Evolutionary conservation across 2,329 filamentous ascomycete genomes (phyloP).

Genomic region (Sporothrix luriei): DNA sequence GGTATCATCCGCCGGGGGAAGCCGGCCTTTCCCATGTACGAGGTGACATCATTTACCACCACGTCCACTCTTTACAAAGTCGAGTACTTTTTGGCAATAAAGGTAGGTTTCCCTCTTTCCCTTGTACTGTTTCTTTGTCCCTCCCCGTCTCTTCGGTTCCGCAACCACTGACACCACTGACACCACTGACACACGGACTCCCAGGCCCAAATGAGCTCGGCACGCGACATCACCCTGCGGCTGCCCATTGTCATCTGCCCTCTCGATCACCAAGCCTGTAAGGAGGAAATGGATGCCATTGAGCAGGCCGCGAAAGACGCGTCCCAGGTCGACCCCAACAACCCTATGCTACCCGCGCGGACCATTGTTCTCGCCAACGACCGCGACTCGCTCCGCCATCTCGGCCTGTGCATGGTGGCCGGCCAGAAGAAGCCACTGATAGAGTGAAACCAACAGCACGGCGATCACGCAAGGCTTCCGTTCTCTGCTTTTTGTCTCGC

Average conservation of each 20-base stretch:
- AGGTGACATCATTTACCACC: conserved; percentile 88
- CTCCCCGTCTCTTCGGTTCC: no score
- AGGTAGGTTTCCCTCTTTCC: conserved; percentile 57
- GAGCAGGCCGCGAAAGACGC: conserved; percentile 95
- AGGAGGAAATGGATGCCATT: conserved; percentile 98
- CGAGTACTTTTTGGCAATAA: conserved; percentile 92
- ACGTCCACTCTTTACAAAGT: conserved; percentile 95
- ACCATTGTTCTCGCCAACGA: conserved; percentile 81
- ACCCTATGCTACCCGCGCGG: conserved; percentile 87
- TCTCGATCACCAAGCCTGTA: conserved; percentile 91
- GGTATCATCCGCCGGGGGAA: conserved; percentile 85
- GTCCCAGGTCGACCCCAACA: conserved; percentile 81
- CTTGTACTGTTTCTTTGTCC: no score
- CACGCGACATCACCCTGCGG: conserved; percentile 82
- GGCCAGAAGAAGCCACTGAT: conserved; percentile 68
- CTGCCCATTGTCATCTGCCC: conserved; percentile 96
- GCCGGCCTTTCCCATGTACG: conserved; percentile 84
- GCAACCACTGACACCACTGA: neutral
- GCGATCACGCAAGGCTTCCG: neutral
- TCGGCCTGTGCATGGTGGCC: conserved; percentile 65
- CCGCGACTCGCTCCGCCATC: conserved; percentile 61
- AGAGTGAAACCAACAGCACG: conserved; percentile 48
- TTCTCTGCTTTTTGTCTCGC: neutral
- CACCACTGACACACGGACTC: neutral
- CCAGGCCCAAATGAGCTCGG: conserved; percentile 84